phyloP scores from a whole-genome alignment of 768 basidiomycete species.

The Exidia glandulosa region DNA sequence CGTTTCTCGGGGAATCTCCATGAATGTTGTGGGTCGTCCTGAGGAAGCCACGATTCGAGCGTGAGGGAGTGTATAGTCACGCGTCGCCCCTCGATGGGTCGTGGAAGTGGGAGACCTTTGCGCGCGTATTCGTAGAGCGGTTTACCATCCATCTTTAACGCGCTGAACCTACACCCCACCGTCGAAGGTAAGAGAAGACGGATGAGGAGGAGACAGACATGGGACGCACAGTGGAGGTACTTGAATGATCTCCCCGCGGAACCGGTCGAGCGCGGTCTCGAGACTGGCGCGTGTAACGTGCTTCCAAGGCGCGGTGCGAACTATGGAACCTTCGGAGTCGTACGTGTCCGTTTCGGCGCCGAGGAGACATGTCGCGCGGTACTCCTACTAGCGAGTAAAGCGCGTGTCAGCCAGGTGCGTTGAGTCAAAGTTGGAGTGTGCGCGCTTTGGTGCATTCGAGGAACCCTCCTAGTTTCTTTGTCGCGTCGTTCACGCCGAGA shows the following conservation, averaged over 20 bases:
- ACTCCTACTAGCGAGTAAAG: conserved; percentile 48
- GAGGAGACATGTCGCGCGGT: conserved; percentile 78
- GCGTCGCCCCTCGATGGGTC: conserved; percentile 81
- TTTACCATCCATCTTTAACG: conserved; percentile 96
- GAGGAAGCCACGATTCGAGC: conserved; percentile 63
- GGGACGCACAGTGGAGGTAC: conserved; percentile 74
- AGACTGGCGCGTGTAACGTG: conserved; percentile 75
- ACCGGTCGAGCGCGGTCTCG: conserved; percentile 54
- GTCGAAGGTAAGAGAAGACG: conserved; percentile 5
- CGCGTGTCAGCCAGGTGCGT: background rate
- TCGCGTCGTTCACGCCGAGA: conserved; percentile 79
- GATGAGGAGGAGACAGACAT: background rate
- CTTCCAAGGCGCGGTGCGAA: conserved; percentile 66
- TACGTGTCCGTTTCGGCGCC: conserved; percentile 94
- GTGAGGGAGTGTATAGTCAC: conserved; percentile 76
- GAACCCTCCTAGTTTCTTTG: conserved; percentile 75
- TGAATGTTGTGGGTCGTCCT: conserved; percentile 51
- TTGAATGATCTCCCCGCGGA: conserved; percentile 82
- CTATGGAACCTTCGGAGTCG: conserved; percentile 78
- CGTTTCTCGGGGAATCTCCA: conserved; percentile 68
- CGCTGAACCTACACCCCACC: conserved; percentile 70
- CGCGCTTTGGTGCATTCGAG: conserved; percentile 81
- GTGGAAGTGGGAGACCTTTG: conserved; percentile 78
- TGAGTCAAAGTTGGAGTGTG: background rate
- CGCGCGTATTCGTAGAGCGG: conserved; percentile 94